Base-by-base conservation (phyloP, 305 asterid genomes). In the Plantago lanceolata region DNA sequence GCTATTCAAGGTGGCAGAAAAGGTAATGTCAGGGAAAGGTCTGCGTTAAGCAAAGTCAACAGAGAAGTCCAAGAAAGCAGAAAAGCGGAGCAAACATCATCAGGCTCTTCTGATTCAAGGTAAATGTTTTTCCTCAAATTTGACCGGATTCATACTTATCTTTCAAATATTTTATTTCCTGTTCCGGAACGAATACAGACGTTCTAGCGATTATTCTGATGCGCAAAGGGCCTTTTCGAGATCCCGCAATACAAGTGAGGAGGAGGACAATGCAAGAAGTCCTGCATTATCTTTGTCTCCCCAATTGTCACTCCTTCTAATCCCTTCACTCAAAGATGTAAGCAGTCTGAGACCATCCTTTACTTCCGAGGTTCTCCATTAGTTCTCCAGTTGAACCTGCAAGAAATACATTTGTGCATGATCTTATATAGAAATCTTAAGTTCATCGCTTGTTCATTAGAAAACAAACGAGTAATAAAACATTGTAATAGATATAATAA, bases 321-420 rank as follows among this genome's bases (percentile, higher is more conserved):
- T 84, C 66, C 97, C 97, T 73, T 85, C 96, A 28, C 77, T 90
- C 72, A 88, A 82, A 83, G 97, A 90, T 81, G 97, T 88, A 78
- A 52, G 84, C 65, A 45, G 48, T 45, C n/a, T 19, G 20, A 29
- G 48, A 28, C 63, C 54, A 16, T 31, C 20, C 8, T 58, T 19
- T 55, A 15, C 51, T 18, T 37, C n/a, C 0, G 26, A 48, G 47
- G 47, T 59, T 63, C 65, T 64, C 48, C 58, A 47, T 56, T 67
- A 33, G 16, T 47, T 40, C 4, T 64, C 64, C 33, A 28, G 35
- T 20, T 56, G 28, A 24, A 24, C 28, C 11, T 16, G 59, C n/a
- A 37, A 55, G 17, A 58, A 37, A 16, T 72, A 24, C 54, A 52
- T 62, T 24, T 40, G 49, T 9, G 43, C 53, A 51, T 47, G 33